phyloP scores from a whole-genome alignment of 805 yeast species.

The Zygoascus flipseniorum region DNA sequence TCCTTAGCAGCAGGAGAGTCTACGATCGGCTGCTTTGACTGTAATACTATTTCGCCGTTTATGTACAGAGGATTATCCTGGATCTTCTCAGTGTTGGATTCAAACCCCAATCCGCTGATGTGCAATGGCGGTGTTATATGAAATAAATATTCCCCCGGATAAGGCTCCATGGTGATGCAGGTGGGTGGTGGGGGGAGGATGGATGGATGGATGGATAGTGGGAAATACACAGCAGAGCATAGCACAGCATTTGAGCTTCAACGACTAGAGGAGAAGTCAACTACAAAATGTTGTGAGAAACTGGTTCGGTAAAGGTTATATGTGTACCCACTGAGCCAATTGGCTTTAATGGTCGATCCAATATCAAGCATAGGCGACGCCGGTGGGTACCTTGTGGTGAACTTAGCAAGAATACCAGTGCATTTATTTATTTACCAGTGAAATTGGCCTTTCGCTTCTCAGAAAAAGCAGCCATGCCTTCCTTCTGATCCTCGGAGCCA shows the following conservation, averaged over 20 bases:
- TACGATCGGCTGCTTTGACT: not conserved
- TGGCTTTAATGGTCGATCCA: not conserved
- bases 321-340: not conserved
- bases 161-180: slow-evolving; percentile 7
- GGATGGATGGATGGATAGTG: not conserved
- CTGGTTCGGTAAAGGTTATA: no score
- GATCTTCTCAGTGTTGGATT: not conserved
- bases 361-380: no score
- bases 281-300: no score
- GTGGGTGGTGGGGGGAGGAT: not conserved
- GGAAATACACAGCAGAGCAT: not conserved
- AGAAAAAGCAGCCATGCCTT: slow-evolving; percentile 45
- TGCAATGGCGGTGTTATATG: slow-evolving; percentile 15
- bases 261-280: no score
- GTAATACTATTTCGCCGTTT: slow-evolving; percentile 8
- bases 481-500: slow-evolving; percentile 39
- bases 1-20: slow-evolving; percentile 10
- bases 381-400: no score
- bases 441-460: slow-evolving; percentile 36
- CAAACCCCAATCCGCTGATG: slow-evolving; percentile 10
- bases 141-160: slow-evolving; percentile 11
- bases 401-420: not conserved
- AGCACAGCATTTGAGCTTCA: no score
- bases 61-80: slow-evolving; percentile 7
- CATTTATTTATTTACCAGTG: slow-evolving; percentile 21